Evolutionary conservation across 345 rosid species (phyloP).

Genomic region (Linum trigynum): DNA sequence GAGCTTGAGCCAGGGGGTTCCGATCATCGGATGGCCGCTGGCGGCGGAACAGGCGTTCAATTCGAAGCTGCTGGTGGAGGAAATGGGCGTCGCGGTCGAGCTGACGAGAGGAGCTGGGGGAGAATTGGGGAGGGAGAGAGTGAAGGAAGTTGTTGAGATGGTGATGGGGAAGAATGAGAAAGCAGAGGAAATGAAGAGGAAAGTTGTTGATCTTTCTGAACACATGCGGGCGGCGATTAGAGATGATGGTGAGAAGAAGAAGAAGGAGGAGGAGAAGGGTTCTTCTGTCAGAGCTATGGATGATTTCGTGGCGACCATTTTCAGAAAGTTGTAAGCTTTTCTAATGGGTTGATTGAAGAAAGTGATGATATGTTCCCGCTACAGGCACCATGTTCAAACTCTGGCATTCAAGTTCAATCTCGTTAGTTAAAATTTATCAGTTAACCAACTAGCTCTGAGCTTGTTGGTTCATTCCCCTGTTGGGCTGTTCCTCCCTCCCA

Average conservation of each 20-base stretch:
- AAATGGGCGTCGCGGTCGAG: slow-evolving; percentile 9
- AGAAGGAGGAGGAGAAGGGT: neutral
- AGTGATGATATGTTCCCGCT: too few species aligned
- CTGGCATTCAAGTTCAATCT: too few species aligned
- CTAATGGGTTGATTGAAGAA: too few species aligned
- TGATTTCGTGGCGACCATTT: neutral
- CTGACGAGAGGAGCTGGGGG: slow-evolving; percentile 1
- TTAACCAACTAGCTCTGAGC: too few species aligned
- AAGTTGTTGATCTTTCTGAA: neutral
- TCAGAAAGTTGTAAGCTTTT: too few species aligned
- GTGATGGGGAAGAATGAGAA: neutral
- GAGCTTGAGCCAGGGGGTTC: slow-evolving; percentile 13
- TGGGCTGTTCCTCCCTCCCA: too few species aligned
- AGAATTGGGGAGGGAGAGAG: neutral
- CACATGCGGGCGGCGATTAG: neutral
- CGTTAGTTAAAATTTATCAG: too few species aligned
- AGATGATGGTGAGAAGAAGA: neutral
- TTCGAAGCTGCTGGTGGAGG: slow-evolving; percentile 15
- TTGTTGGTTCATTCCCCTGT: too few species aligned
- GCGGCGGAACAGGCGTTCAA: slow-evolving; percentile 16
- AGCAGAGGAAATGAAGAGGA: slow-evolving; percentile 13
- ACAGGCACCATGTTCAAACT: too few species aligned
- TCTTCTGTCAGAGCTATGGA: neutral
- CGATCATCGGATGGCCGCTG: slow-evolving; percentile 23
- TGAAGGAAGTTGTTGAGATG: slow-evolving; percentile 7